Evolutionary conservation across 139 green algal genomes (phyloP), one percentile per base, ranked within the genome.

Genomic region (Pleodorina starrii): DNA sequence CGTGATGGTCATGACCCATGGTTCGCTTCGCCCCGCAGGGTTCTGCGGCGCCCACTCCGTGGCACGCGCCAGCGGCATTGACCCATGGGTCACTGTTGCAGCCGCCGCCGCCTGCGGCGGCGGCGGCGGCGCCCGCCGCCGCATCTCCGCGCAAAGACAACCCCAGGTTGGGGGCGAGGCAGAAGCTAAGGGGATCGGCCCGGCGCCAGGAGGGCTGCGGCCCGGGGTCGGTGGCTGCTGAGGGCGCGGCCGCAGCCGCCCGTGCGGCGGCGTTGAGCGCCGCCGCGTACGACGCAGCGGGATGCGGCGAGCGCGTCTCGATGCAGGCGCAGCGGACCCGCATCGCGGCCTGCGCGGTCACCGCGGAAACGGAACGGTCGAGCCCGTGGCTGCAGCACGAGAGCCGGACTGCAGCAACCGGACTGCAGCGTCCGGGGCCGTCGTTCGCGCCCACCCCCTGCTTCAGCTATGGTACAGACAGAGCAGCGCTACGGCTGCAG

Each of bases 251-350:
- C 32, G 46, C 46, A 21, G 44, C 42, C 11, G 83, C 68, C 2
- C 51, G 42, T 21, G 68, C 27, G 35, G 19, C 16, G 11, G 69
- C 69, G 23, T 19, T 77, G 12, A 48, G 7, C 69, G 69, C 35
- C 69, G 35, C 46, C 27, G 48, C 60, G 43, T 66, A 79, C 0
- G 44, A 40, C 5, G 74, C 59, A 1, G 57, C 10, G 29, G 51
- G 74, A n/a, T 50, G 48, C 27, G 42, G 60, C n/a, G 46, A 84
- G 44, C 50, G 75, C 2, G 57, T n/a, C 14, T 94, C 79, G 29
- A 94, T 93, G 80, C 87, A 92, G 43, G 79, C 54, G 74, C 94
- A 96, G 11, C 92, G 85, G 4, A 92, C 73, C 17, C 85, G 73
- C 0, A 97, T 90, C 0, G 95, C 88, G 3, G 75, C 60, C n/a